Percentiles rank a stretch among this genome's conserved stretches.
Conservation (phyloP, 2,329 filamentous ascomycete genomes). For the Colletotrichum liriopes region DNA sequence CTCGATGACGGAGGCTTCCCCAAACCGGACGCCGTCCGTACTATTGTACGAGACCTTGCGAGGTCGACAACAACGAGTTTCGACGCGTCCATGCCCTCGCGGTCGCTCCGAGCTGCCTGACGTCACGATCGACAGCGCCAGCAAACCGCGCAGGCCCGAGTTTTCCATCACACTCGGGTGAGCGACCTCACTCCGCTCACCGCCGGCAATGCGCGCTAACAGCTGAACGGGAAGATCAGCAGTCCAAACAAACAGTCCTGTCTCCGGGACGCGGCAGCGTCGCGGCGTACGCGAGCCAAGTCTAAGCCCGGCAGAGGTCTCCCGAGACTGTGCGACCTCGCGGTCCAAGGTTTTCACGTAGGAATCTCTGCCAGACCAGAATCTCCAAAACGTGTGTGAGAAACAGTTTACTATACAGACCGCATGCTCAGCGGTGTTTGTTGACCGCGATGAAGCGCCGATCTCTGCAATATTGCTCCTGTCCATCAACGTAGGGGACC, state of each 20-base stretch:
- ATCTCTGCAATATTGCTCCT: neutral
- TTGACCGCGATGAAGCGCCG: too few species aligned
- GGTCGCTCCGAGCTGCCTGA: slow-evolving; percentile 10
- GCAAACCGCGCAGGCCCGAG: neutral
- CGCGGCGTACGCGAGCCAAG: slow-evolving; percentile 17
- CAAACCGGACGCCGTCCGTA: neutral
- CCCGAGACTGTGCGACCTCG: slow-evolving; percentile 7
- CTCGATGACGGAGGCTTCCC: neutral
- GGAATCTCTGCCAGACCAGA: neutral
- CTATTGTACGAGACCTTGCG: neutral
- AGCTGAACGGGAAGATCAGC: neutral
- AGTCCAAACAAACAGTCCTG: neutral
- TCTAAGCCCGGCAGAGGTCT: neutral
- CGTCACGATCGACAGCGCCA: slow-evolving; percentile 24
- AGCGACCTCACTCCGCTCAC: neutral
- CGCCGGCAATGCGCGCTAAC: neutral
- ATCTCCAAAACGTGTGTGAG: neutral
- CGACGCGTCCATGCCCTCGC: neutral
- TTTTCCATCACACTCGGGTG: neutral
- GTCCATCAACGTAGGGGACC: neutral
- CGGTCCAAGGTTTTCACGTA: neutral
- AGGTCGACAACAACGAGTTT: neutral
- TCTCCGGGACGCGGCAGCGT: neutral
- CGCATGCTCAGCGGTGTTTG: neutral
- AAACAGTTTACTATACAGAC: neutral